Conservation (phyloP, 225 moss, liverwort and hornwort genomes). For the Polytrichum commune region DNA sequence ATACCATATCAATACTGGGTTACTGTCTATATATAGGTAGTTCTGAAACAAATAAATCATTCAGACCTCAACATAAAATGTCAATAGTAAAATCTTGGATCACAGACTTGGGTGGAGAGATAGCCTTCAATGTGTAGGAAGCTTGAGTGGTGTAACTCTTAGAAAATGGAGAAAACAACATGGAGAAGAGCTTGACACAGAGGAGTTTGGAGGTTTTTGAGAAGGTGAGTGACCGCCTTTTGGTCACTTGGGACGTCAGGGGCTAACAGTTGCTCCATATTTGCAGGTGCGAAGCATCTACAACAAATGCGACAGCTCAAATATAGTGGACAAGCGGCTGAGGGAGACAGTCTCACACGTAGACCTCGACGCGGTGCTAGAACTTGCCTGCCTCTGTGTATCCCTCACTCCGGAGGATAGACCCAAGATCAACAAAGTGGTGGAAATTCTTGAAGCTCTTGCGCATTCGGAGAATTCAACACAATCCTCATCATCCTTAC, state of each 20-base stretch:
- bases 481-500: background rate
- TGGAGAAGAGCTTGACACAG: too few species aligned
- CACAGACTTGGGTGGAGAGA: too few species aligned
- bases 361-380: constrained; percentile 35
- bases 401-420: constrained; percentile 34
- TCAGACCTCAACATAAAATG: too few species aligned
- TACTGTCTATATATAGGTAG: too few species aligned
- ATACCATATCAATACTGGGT: too few species aligned
- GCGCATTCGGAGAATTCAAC: constrained; percentile 9
- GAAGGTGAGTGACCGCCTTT: background rate
- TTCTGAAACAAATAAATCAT: too few species aligned
- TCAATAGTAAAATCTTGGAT: too few species aligned
- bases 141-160: background rate
- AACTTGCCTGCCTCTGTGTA: constrained; percentile 49
- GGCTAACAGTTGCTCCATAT: too few species aligned
- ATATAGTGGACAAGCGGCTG: constrained; percentile 25
- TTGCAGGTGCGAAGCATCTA: constrained; percentile 20
- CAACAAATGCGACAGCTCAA: constrained; percentile 9
- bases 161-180: background rate
- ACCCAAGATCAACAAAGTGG: constrained; percentile 37
- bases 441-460: constrained; percentile 46
- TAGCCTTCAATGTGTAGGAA: background rate
- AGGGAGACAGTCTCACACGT: constrained; percentile 24
- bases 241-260: too few species aligned
- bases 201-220: background rate